Conservation (phyloP, 163 green algal species). For the Chlamydomonas reinhardtii region DNA sequence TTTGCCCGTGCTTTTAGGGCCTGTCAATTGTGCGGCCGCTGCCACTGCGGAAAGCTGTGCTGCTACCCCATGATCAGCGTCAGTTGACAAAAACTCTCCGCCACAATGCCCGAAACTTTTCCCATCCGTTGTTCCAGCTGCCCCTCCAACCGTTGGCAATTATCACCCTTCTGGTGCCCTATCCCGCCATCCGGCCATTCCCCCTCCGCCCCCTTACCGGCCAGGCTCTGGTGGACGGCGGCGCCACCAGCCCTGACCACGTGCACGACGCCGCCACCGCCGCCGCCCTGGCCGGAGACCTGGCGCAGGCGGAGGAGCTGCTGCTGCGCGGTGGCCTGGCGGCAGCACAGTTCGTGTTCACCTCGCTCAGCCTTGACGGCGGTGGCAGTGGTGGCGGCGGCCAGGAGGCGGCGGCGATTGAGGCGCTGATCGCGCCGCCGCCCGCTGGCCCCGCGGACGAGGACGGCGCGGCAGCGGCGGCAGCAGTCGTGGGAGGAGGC, state of each 20-base stretch:
- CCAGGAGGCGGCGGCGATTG: neutral
- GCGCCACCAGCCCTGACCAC: conserved; percentile 19
- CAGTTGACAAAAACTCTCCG: too few relatives aligned
- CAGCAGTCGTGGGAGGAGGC: too few relatives aligned
- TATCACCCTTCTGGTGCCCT: too few relatives aligned
- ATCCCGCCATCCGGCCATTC: too few relatives aligned
- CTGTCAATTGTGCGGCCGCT: too few relatives aligned
- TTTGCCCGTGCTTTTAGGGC: too few relatives aligned
- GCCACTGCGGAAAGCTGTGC: too few relatives aligned
- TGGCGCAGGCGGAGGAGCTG: conserved; percentile 29
- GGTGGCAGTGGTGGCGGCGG: neutral
- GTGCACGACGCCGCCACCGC: conserved; percentile 19
- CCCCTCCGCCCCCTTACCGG: too few relatives aligned
- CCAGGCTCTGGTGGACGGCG: conserved; percentile 1
- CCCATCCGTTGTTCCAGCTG: too few relatives aligned
- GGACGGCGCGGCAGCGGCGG: neutral
- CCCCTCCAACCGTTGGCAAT: too few relatives aligned
- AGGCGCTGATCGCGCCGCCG: neutral
- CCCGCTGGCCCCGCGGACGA: neutral
- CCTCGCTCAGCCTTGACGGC: neutral
- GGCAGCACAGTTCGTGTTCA: conserved; percentile 14
- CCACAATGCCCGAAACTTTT: too few relatives aligned
- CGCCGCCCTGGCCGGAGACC: conserved; percentile 8
- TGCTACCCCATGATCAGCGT: too few relatives aligned
- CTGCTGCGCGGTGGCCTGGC: conserved; percentile 29